phyloP scores from a whole-genome alignment of 2,329 filamentous ascomycete species.

The Dothideomycetes sp. region DNA sequence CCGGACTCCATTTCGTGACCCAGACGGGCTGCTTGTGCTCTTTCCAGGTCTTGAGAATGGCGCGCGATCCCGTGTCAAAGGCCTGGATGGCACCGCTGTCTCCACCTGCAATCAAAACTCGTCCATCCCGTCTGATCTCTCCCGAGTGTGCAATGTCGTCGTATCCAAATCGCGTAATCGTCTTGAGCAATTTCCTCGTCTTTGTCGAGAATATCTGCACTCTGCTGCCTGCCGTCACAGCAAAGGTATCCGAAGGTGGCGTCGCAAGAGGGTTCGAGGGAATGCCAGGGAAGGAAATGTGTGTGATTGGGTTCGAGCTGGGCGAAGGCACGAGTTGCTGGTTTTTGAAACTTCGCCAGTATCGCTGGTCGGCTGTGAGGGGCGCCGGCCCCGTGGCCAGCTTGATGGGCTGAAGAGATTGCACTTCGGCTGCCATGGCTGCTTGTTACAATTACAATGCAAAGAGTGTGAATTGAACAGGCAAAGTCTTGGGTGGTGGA shows the following conservation, averaged over 20 bases:
- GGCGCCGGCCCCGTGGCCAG: slow-evolving; percentile 72
- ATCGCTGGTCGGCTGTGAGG: slow-evolving; percentile 82
- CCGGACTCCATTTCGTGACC: slow-evolving; percentile 80
- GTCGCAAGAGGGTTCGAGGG: slow-evolving; percentile 35
- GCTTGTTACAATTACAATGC: neutral
- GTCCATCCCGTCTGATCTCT: slow-evolving; percentile 77
- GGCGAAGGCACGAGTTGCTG: slow-evolving; percentile 83
- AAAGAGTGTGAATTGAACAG: neutral
- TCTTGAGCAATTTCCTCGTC: slow-evolving; percentile 85
- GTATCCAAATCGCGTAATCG: slow-evolving; percentile 70
- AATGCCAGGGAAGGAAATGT: slow-evolving; percentile 63
- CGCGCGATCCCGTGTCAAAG: slow-evolving; percentile 80
- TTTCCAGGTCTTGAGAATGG: slow-evolving; percentile 90
- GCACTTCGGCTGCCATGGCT: slow-evolving; percentile 74
- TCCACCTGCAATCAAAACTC: slow-evolving; percentile 82
- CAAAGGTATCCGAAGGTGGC: slow-evolving; percentile 57
- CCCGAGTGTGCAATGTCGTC: slow-evolving; percentile 83
- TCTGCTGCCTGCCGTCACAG: slow-evolving; percentile 85
- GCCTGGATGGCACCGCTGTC: slow-evolving; percentile 89
- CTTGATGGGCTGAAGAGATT: slow-evolving; percentile 69
- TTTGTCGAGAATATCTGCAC: slow-evolving; percentile 90
- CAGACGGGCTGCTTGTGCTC: slow-evolving; percentile 92
- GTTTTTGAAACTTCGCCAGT: slow-evolving; percentile 94
- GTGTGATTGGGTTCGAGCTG: slow-evolving; percentile 78
- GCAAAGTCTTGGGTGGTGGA: neutral